A percentile compares a stretch with the other conserved stretches of the same genome.
Conservation (phyloP, 1,284 basidiomycete species). For the Ustilago lituana region DNA sequence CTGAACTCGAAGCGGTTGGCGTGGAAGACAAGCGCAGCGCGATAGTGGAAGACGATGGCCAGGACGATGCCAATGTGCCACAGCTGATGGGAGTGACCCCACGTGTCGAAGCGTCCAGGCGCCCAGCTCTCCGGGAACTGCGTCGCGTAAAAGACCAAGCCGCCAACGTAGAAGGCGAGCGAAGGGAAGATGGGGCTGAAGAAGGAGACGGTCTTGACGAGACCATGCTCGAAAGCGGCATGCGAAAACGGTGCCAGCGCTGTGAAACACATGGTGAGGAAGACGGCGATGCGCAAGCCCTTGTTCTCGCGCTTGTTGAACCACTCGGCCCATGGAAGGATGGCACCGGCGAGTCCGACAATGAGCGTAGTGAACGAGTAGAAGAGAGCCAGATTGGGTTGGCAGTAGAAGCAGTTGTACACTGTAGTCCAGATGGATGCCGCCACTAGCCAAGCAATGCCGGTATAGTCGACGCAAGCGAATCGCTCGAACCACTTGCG, state of each 20-base stretch:
- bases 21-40: slow-evolving; percentile 61
- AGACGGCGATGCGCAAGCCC: slow-evolving; percentile 57
- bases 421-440: slow-evolving; percentile 63
- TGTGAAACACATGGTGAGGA: slow-evolving; percentile 63
- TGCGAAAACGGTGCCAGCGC: slow-evolving; percentile 63
- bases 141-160: slow-evolving; percentile 61
- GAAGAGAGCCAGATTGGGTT: slow-evolving; percentile 61
- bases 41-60: slow-evolving; percentile 63
- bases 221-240: slow-evolving; percentile 60
- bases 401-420: slow-evolving; percentile 67
- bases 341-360: slow-evolving; percentile 58
- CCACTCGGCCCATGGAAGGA: slow-evolving; percentile 65
- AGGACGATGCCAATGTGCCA: slow-evolving; percentile 65
- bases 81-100: slow-evolving; percentile 65
- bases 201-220: slow-evolving; percentile 53
- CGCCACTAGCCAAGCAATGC: slow-evolving; percentile 65
- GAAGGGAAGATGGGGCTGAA: slow-evolving; percentile 63
- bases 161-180: slow-evolving; percentile 57
- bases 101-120: slow-evolving; percentile 62
- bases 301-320: slow-evolving; percentile 64
- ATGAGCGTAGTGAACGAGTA: slow-evolving; percentile 60
- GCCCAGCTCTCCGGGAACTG: slow-evolving; percentile 62
- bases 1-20: slow-evolving; percentile 61
- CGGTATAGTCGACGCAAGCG: slow-evolving; percentile 66
- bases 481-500: slow-evolving; percentile 62